Conservation (phyloP, 2,329 filamentous ascomycete genomes). For the Hymenoscyphus repandus region DNA sequence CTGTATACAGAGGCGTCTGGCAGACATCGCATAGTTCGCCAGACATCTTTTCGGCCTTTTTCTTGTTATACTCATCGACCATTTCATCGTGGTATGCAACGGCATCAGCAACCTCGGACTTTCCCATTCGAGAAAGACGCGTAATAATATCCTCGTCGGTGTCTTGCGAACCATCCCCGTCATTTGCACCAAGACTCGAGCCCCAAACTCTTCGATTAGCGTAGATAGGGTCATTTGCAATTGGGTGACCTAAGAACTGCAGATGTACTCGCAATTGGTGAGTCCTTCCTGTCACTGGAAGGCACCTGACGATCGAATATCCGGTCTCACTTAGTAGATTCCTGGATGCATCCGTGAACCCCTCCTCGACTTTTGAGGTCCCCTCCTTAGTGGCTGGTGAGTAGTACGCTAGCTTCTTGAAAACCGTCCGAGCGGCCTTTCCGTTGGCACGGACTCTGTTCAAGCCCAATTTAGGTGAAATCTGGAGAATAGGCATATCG, state of each 20-base stretch:
- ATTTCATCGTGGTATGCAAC: conserved; percentile 92
- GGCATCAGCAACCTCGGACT: conserved; percentile 84
- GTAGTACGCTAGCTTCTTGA: conserved; percentile 46
- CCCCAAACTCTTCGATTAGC: conserved; percentile 93
- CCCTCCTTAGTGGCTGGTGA: conserved; percentile 39
- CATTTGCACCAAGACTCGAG: conserved; percentile 63
- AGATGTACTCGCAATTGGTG: conserved; percentile 94
- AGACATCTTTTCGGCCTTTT: conserved; percentile 89
- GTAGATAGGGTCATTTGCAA: conserved; percentile 97
- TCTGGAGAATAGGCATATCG: conserved; percentile 87
- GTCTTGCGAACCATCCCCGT: conserved; percentile 60
- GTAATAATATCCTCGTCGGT: conserved; percentile 88
- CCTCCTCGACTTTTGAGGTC: conserved; percentile 20
- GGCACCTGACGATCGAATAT: conserved; percentile 91
- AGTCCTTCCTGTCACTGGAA: conserved; percentile 88
- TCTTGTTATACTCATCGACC: conserved; percentile 83
- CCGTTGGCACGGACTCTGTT: conserved; percentile 93
- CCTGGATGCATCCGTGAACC: conserved; percentile 38
- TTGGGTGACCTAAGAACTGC: conserved; percentile 90
- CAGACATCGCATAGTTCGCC: conserved; percentile 78
- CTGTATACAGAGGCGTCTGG: conserved; percentile 84
- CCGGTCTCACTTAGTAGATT: conserved; percentile 44
- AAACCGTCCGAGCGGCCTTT: conserved; percentile 84
- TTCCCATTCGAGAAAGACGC: conserved; percentile 83
- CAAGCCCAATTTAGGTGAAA: conserved; percentile 89